Base-by-base conservation (phyloP, 805 yeast genomes). In the Starmera pachycereana region DNA sequence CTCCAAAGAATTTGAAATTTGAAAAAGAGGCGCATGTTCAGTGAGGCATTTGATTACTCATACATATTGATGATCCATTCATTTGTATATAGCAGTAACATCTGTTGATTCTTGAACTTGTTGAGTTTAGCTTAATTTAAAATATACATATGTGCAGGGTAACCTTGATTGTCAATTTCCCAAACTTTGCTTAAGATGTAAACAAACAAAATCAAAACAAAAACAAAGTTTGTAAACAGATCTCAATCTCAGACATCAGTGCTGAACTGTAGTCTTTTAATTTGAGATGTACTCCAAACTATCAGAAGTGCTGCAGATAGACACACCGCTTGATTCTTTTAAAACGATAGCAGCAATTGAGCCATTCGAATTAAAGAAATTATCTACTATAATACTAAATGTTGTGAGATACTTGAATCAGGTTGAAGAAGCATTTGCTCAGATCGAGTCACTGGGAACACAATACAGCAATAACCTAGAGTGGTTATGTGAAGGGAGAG, bases 401-500 rank as follows among this genome's bases (percentile, higher is more conserved):
- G 45, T 53, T 28, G 36, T 53, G 16, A 32, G 25, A 11, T 54
- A 53, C 43, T 43, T 51, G 2, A 38, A 43, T 6, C 40, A 39
- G 5, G 46, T 52, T 2, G 45, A 46, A 4, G 46, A 43, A 33
- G 40, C 43, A 16, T 47, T 52, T 29, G 33, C 34, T 6, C 10
- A 35, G 10, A 9, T 54, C 16, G 36, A 22, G 6, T 11, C 35
- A 1, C 13, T 29, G 12, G 32, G 35, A 2, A 25, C 32, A 14
- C 40, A 45, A 6, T 25, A 35, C 4, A 32, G 13, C 1, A 12
- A 14, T 6, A 44, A 49, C 36, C 33, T 51, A n/a, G 51, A 50
- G 8, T 63, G 68, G 67, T 43, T 65, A 8, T 49, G 48, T 14
- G 62, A 60, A 36, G 66, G 63, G 1, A 53, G 52, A 37, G 37